Percentiles rank a stretch among this genome's conserved stretches.
Conservation (phyloP, 257 asterid genomes). For the Gentiana dahurica region DNA sequence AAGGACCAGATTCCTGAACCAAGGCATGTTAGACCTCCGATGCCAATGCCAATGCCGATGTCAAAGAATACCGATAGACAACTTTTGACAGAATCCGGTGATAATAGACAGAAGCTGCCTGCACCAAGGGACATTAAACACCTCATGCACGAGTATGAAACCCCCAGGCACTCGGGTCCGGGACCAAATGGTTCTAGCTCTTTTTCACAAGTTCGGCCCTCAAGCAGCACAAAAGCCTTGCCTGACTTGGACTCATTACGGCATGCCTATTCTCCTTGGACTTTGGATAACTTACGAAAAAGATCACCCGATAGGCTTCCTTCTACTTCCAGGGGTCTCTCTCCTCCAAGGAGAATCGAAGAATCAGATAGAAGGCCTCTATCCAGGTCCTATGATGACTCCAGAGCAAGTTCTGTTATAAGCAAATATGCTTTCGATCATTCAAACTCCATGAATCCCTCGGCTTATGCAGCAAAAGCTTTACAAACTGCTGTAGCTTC, state of each 20-base stretch:
- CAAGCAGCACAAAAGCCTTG: slow-evolving; percentile 31
- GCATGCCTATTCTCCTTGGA: slow-evolving; percentile 66
- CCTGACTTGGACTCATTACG: slow-evolving; percentile 31
- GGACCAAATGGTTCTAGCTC: slow-evolving; percentile 28
- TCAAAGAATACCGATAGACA: slow-evolving; percentile 12
- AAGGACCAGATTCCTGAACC: slow-evolving; percentile 29
- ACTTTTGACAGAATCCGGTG: slow-evolving; percentile 21
- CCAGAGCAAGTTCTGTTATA: slow-evolving; percentile 33
- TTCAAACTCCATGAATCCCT: slow-evolving; percentile 39
- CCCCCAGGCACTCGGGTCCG: slow-evolving; percentile 29
- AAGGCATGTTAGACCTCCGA: slow-evolving; percentile 20
- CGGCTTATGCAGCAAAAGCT: slow-evolving; percentile 33
- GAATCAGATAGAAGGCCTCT: slow-evolving; percentile 33
- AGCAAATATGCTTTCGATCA: slow-evolving; percentile 44
- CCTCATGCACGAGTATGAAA: slow-evolving; percentile 26
- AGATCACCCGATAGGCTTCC: slow-evolving; percentile 56
- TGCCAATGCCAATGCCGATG: slow-evolving; percentile 18
- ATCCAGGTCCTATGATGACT: slow-evolving; percentile 40
- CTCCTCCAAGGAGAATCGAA: slow-evolving; percentile 56
- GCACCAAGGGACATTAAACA: slow-evolving; percentile 28
- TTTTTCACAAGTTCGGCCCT: slow-evolving; percentile 14
- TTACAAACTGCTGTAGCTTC: slow-evolving; percentile 44
- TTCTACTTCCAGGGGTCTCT: slow-evolving; percentile 34
- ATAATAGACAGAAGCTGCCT: slow-evolving; percentile 23
- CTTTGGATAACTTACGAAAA: slow-evolving; percentile 58